Evolutionary conservation across 371 early-diverging fungal genomes (phyloP).

Genomic region (Mortierella sp.): DNA sequence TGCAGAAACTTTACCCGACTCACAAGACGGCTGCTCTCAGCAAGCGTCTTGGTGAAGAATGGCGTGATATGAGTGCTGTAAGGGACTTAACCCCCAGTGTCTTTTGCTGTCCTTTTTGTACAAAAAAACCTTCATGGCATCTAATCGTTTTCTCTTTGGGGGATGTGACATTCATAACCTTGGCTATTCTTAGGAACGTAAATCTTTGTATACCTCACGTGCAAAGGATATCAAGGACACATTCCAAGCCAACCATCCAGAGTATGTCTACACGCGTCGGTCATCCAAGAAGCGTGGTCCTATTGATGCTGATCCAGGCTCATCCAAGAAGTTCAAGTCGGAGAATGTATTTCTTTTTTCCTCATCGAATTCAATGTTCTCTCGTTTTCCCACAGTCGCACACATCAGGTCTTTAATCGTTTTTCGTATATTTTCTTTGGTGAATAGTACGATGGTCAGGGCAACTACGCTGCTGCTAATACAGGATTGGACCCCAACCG

Average conservation of each 20-base stretch:
- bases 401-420: too few relatives aligned
- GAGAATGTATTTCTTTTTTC: slow-evolving; percentile 14
- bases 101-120: too few relatives aligned
- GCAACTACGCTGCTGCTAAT: slow-evolving; percentile 6
- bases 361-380: too few relatives aligned
- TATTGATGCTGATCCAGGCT: slow-evolving; percentile 22
- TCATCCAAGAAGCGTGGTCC: slow-evolving; percentile 51
- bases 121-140: too few relatives aligned
- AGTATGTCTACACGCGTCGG: slow-evolving; percentile 60
- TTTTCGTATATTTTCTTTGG: neutral
- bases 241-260: slow-evolving; percentile 60
- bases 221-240: slow-evolving; percentile 64
- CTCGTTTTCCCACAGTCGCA: too few relatives aligned
- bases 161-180: too few relatives aligned
- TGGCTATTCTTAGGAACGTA: slow-evolving; percentile 50
- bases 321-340: slow-evolving; percentile 31
- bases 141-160: too few relatives aligned
- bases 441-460: slow-evolving; percentile 9
- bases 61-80: slow-evolving; percentile 59
- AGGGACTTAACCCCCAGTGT: too few relatives aligned
- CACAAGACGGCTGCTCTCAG: slow-evolving; percentile 67
- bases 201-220: slow-evolving; percentile 56
- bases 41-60: slow-evolving; percentile 68
- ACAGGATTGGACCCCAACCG: slow-evolving; percentile 55
- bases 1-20: slow-evolving; percentile 60